Base-by-base conservation (phyloP, 1,139 yeast genomes). In the Geotrichum fermentans region DNA sequence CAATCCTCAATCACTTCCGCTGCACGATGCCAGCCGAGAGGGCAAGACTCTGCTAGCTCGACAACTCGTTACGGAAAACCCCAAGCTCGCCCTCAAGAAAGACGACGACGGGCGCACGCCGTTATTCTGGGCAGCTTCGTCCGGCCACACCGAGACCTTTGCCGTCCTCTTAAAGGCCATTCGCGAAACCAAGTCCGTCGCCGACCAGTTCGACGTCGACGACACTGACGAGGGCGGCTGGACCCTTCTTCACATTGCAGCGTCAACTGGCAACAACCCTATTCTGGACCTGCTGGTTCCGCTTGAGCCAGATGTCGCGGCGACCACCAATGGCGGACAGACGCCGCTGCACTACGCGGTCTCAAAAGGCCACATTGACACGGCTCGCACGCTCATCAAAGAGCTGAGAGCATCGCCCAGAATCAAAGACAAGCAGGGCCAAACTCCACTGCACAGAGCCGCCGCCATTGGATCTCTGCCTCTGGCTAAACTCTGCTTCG, bases 81-180 rank as follows among this genome's bases (percentile, higher is more conserved):
- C 88, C 6, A 66, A 70, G 24, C 57, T 70, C 11, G 75, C 76
- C 2, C 56, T 73, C 3, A 47, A 60, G 16, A 70, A 67, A 54
- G 97, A 90, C 62, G 76, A 73, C 5, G 97, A 89, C 61, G 84
- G 82, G 2, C 74, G 97, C 55, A 82, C 86, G 2, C 85, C 96
- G 3, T 69, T 90, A 45, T 95, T 87, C 62, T 90, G 97, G 97
- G 96, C 97, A 0, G 79, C 83, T 33, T 80, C 95, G 0, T 73
- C 74, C 57, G 78, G 80, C 49, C 74, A 82, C 54, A 59, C 66
- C 10, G 80, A 77, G 29, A 70, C 84, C 24, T 82, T 80, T 1
- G 66, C 76, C 36, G 64, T 71, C 38, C 67, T 85, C 13, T 63
- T 83, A 22, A 67, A 73, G 33, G 74, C 76, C 3, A 35, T 51